Base-by-base conservation (phyloP, 139 green algal species). In the Desmodesmus armatus region DNA sequence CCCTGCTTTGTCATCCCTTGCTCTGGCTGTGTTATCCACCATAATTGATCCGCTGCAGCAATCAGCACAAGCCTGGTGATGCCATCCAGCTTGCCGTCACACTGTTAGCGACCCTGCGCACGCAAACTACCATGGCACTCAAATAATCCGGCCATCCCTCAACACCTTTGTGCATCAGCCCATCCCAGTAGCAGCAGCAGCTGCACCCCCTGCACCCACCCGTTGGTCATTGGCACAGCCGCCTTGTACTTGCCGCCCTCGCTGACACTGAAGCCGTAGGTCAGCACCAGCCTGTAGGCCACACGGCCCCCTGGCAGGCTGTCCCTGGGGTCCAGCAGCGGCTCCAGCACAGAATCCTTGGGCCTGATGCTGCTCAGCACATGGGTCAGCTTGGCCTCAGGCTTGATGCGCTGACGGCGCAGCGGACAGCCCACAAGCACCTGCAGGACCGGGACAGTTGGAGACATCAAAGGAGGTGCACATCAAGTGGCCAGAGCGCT, bases 221-320 rank as follows among this genome's bases (percentile, higher is more conserved):
- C 83, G 87, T 97, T 97, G 39, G 96, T 84, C 67, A 91, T 69
- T 29, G 92, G 95, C 29, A 98, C 69, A 4, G 65, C 87, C 25
- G 89, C 83, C 31, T 85, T 94, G 83, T 95, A 86, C 80, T 95
- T 96, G 49, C 95, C 96, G 1, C 78, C 88, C 91, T 98, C 95
- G 0, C 65, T 69, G 39, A 96, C 31, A 11, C 31, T 95, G 27
- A 98, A 88, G 78, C 94, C 95, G 92, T 98, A 98, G 29, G 87
- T 95, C 44, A 99, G 91, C 31, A 93, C 41, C 47, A 99, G 91
- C 37, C 83, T 83, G 89, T 97, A 95, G 1, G 93, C 87, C 58
- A 93, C 85, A 2, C 93, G 85, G 0, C 88, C 88, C 5, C 91
- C 77, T 7, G 94, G 93, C 74, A 98, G 89, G 27, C 84, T 76